Base-by-base conservation (phyloP, 371 early-diverging fungal species). In the Rhizopus sp. region DNA sequence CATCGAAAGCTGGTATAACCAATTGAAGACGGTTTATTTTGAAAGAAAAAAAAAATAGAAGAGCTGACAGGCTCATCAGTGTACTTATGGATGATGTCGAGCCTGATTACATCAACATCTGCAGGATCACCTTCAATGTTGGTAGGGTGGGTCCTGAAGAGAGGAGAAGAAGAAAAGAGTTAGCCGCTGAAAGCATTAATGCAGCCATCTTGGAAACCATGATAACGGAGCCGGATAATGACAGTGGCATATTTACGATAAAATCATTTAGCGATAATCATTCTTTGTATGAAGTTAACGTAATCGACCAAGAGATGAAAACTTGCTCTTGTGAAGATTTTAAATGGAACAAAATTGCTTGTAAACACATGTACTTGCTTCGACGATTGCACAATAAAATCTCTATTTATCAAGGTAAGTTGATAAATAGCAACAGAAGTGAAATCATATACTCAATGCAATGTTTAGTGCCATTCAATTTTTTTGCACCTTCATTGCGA, bases 121-220 rank as follows among this genome's bases (percentile, higher is more conserved):
- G 12, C 41, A 53, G 29, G 29, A 53, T 42, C 29, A 42, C 15
- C 9, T 5, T 42, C 23, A 53, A 53, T 42, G 39, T 53, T 10
- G 53, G 41, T 29, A 12, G 53, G n/a, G 42, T 53, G 53, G 39
- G 53, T 32, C 42, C 41, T 6, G 53, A 53, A 53, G 53, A 53
- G 42, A 53, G 53, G 32, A 40, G 53, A 53, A 4, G 53, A 42
- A 39, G 39, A 37, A 30, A 39, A 15, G 15, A 53, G 30, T 29
- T 42, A 10, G 41, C 41, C 17, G 55, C 55, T n/a, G 45, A 54
- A 15, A 16, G 16, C 7, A n/a, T 45, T 4, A 23, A n/a, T 34
- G 37, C 2, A 7, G 55, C 10, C 1, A 37, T 54, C 40, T 33
- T 30, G 53, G 23, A 4, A 8, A 53, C 32, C 31, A 30, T 50